Percentiles rank a stretch among this genome's conserved stretches.
These are phyloP conservation scores for Ploettnerulaceae sp. DNA, from an alignment of 2,329 filamentous ascomycete species.

Conservation along the genomic window DNA sequence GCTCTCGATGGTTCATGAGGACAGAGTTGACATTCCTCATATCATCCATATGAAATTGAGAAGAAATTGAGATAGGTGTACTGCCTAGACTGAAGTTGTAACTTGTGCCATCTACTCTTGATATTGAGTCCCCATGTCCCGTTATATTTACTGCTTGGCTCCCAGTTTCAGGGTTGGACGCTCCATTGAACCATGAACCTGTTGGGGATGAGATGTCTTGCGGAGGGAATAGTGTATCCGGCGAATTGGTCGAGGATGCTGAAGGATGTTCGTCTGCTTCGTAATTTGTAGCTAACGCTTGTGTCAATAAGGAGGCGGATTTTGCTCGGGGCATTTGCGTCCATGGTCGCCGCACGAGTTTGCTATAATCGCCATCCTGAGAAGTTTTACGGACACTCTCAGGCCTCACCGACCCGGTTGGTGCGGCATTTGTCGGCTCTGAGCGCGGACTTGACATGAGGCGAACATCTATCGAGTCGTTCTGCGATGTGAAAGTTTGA, in stretches of 20 bases:
- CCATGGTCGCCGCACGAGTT: conserved; percentile 17
- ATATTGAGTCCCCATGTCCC: conserved; percentile 18
- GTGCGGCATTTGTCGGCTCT: conserved; percentile 34
- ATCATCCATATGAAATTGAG: conserved; percentile 20
- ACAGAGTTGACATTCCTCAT: conserved; percentile 37
- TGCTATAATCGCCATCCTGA: conserved; percentile 24
- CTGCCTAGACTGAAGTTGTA: conserved; percentile 17
- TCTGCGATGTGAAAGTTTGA: conserved; percentile 30
- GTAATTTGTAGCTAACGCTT: conserved; percentile 26
- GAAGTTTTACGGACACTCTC: conserved; percentile 23
- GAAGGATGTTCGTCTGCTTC: conserved; percentile 17
- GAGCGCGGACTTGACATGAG: conserved; percentile 34
- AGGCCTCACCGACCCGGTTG: conserved; percentile 29
- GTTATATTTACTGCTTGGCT: conserved; percentile 13
- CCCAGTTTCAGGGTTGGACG: conserved; percentile 8
- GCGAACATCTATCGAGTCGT: conserved; percentile 34
- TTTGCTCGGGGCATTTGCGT: conserved; percentile 19
- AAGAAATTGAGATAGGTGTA: conserved; percentile 14
- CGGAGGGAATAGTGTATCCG: not conserved
- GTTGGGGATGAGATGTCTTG: conserved; percentile 3
- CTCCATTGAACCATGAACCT: conserved; percentile 19
- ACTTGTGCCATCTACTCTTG: conserved; percentile 2
- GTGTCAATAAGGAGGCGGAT: conserved; percentile 30
- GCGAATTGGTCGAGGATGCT: not conserved
- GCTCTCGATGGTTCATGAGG: conserved; percentile 36